Evolutionary conservation across 129 eudicot species (phyloP), one percentile per base, ranked within the genome.

Genomic region (sunflower (Helianthus annuus)): DNA sequence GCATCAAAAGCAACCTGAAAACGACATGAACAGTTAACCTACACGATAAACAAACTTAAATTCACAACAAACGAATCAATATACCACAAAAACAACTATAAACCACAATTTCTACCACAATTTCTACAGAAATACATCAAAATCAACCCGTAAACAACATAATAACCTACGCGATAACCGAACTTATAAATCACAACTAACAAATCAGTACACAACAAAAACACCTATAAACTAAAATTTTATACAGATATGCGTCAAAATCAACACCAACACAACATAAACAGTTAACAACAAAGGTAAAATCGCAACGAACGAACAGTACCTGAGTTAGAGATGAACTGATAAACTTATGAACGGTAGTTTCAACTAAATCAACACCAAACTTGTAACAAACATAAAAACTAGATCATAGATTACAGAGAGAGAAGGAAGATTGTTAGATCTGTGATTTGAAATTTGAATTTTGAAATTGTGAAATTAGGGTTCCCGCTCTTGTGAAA

Each of bases 291-390:
- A 48, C n/a, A 10, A 19, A 68, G 13, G 4, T 4, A 15, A 71
- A 29, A 72, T 62, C 51, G 2, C 1, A 11, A 22, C 24, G 45
- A 65, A n/a, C 10, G 10, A 15, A n/a, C 34, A 45, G 66, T 60
- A 78, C 88, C 88, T 74, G 80, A 81, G 83, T 64, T 59, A 78
- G 83, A 81, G 88, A 84, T 66, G 70, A 40, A 6, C 46, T 7
- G 46, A 42, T 6, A 6, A 42, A 7, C 46, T 42, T 6, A 42
- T 42, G 10, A 42, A 14, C 22, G 7, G 13, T 36, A 8, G 19
- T 42, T 40, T 17, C 7, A 17, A 17, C 29, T 52, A 64, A 52
- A 29, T 70, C 4, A 27, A n/a, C 16, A 6, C n/a, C n/a, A n/a
- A n/a, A n/a, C n/a, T n/a, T n/a, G n/a, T n/a, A 64, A 48, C 38